Percentiles rank a stretch among this genome's conserved stretches.
Evolutionary conservation across 495 filamentous ascomycete species (phyloP).

Genomic region (Lasiosphaeris hirsuta): DNA sequence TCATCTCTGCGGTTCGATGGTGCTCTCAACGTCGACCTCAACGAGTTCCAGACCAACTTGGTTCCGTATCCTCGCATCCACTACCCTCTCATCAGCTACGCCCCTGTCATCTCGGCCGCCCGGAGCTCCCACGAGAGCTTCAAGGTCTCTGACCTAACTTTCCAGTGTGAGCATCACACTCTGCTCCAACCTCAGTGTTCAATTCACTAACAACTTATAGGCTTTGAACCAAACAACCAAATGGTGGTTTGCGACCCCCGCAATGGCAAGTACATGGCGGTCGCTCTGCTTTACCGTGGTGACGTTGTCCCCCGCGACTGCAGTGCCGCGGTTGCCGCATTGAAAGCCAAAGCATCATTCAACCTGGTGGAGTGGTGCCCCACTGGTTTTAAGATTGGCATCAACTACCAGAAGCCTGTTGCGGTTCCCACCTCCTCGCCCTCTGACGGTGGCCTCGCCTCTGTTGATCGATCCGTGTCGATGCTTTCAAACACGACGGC

Average conservation of each 20-base stretch:
- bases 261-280: constrained; percentile 94
- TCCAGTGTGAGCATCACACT: constrained; percentile 65
- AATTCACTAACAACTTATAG: constrained; percentile 28
- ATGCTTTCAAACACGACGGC: constrained; percentile 93
- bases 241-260: constrained; percentile 93
- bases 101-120: constrained; percentile 75
- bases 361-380: constrained; percentile 95
- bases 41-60: constrained; percentile 94
- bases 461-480: constrained; percentile 81
- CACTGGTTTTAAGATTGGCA: constrained; percentile 93
- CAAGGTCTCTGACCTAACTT: constrained; percentile 82
- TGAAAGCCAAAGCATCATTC: constrained; percentile 86
- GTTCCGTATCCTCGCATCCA: constrained; percentile 90
- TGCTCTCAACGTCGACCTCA: constrained; percentile 86
- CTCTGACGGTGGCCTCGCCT: constrained; percentile 65
- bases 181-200: not conserved
- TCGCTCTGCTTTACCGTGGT: constrained; percentile 84
- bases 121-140: constrained; percentile 89
- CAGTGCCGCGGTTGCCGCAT: constrained; percentile 68
- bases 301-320: constrained; percentile 87
- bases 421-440: constrained; percentile 63
- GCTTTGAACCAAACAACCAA: constrained; percentile 93
- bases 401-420: constrained; percentile 87
- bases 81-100: constrained; percentile 86
- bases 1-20: constrained; percentile 87